Base-by-base conservation (phyloP, 495 filamentous ascomycete species). In the Penicillium salamii region DNA sequence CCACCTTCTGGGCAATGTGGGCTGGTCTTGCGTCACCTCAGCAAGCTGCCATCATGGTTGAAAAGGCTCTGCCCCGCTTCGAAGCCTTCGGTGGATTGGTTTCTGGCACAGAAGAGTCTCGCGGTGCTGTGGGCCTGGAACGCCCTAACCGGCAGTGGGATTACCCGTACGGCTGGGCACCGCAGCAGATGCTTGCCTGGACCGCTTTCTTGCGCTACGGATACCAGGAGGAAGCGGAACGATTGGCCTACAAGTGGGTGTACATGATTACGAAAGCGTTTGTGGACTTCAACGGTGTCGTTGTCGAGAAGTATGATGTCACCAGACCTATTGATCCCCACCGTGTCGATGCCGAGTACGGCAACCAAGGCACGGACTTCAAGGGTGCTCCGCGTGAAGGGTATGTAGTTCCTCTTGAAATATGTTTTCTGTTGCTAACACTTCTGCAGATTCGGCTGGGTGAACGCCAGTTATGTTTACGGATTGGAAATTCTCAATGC, bases 231-330 rank as follows among this genome's bases (percentile, higher is more conserved):
- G 91, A 96, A 33, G 91, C 89, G 0, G 86, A 95, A 69, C 76
- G 91, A 18, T 69, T 98, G 32, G 85, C 88, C 0, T 97, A 97
- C 69, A 90, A 89, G 63, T 98, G 93, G 93, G 71, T 96, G 18
- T 95, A 90, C 66, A 97, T 97, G 92, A 87, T 96, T 57, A 96
- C 88, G 26, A 95, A 93, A 67, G 89, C 91, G 0, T 98, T 97
- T 70, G 88, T 95, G 19, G 91, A 98, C 59, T 97, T 91, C 76
- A 96, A 97, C 58, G 93, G 93, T 17, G 89, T 96, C 23, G 91
- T 98, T 15, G 93, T 97, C 1, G 93, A 98, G 72, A 98, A 98
- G 67, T 98, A 98, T 72, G 88, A 98, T 68, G 93, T 98, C 37
- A 97, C 93, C 38, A 72, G 89, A 43, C 83, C 83, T 18, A 81